These are phyloP conservation scores for Moniliophthora roreri DNA, from an alignment of 1,284 basidiomycete genomes.

Conservation along the genomic window DNA sequence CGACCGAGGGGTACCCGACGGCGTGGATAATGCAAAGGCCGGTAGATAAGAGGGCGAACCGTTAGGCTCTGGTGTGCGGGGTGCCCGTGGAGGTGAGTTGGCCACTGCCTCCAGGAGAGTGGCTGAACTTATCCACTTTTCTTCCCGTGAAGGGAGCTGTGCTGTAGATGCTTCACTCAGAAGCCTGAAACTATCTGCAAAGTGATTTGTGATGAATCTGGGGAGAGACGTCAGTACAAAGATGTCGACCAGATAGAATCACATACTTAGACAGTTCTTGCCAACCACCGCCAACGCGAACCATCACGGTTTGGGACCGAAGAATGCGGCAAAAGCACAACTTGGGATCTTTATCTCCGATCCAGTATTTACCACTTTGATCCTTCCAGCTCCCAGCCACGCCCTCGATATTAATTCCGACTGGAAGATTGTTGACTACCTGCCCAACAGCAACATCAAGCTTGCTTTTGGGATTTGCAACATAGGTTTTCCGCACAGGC, in stretches of 20 bases:
- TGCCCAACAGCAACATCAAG: conserved; percentile 91
- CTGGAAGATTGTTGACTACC: conserved; percentile 85
- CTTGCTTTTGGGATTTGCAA: conserved; percentile 84
- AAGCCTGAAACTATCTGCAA: conserved; percentile 75
- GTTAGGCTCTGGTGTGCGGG: conserved; percentile 69
- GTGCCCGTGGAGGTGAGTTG: conserved; percentile 43
- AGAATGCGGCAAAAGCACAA: conserved; percentile 91
- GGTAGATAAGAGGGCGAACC: conserved; percentile 35
- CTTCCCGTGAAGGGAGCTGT: conserved; percentile 50
- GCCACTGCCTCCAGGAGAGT: conserved; percentile 57
- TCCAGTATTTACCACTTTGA: conserved; percentile 94
- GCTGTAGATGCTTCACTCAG: conserved; percentile 57
- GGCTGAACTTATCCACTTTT: conserved; percentile 82
- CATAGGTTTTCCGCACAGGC: conserved; percentile 63
- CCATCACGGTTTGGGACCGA: conserved; percentile 93
- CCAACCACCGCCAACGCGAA: conserved; percentile 95
- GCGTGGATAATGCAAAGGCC: conserved; percentile 45
- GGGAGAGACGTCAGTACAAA: conserved; percentile 16
- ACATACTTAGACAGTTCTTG: conserved; percentile 82
- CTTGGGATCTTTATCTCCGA: conserved; percentile 85
- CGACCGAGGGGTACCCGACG: conserved; percentile 47
- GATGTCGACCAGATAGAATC: conserved; percentile 1
- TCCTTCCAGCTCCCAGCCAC: conserved; percentile 86
- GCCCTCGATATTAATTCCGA: conserved; percentile 82
- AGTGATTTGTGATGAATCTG: conserved; percentile 86